Percentiles rank a stretch among this genome's conserved stretches.
These are phyloP conservation scores for Trypanosoma brucei DNA, from an alignment of 208 protist species.

Conservation along the genomic window DNA sequence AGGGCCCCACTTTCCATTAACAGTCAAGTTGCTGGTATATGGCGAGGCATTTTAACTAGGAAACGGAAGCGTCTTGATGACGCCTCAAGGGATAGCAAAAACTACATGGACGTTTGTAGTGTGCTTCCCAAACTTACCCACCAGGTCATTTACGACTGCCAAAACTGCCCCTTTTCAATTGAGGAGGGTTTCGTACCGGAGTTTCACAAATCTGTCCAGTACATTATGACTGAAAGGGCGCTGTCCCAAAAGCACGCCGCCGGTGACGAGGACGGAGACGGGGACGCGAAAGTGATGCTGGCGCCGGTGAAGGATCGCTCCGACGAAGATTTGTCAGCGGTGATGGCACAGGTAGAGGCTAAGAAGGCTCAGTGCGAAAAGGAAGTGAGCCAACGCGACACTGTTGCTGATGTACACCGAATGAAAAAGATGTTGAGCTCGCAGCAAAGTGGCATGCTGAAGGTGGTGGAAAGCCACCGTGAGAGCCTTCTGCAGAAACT, in stretches of 20 bases:
- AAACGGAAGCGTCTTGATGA: background rate
- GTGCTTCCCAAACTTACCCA: slow-evolving; percentile 17
- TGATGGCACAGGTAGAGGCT: background rate
- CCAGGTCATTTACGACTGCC: slow-evolving; percentile 46
- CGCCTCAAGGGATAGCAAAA: background rate
- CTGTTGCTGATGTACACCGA: background rate
- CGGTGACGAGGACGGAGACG: background rate
- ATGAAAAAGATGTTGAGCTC: background rate
- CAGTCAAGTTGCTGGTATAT: background rate
- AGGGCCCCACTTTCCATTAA: background rate
- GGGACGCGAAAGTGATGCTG: background rate
- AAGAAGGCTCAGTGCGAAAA: background rate
- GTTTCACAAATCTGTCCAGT: slow-evolving; percentile 37
- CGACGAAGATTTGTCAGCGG: background rate
- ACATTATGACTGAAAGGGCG: slow-evolving; percentile 29
- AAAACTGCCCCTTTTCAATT: slow-evolving; percentile 32
- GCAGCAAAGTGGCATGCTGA: slow-evolving; percentile 14
- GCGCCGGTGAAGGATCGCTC: background rate
- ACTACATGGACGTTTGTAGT: background rate
- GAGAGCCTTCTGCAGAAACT: background rate
- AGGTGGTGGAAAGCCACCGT: background rate
- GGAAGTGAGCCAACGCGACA: background rate
- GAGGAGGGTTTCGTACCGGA: slow-evolving; percentile 41
- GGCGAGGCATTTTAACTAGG: slow-evolving; percentile 6
- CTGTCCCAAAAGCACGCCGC: slow-evolving; percentile 20